Conservation (phyloP, 768 basidiomycete genomes). For the Naganishia vaughanmartiniae region DNA sequence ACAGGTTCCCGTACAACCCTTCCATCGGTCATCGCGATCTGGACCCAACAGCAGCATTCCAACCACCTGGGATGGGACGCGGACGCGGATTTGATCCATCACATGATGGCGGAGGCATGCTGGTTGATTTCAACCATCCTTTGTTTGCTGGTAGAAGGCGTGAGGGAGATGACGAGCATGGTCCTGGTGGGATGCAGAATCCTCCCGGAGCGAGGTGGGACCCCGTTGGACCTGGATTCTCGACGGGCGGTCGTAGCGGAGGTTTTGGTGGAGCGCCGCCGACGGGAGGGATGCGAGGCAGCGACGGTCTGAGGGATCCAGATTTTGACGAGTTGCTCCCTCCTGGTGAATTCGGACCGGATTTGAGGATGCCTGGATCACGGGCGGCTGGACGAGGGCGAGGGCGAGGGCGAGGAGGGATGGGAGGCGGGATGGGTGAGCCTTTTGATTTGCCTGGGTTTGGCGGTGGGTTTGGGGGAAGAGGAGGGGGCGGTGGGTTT, state of each 20-base stretch:
- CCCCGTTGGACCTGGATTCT: conserved; percentile 46
- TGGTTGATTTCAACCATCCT: conserved; percentile 49
- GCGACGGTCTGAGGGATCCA: conserved; percentile 39
- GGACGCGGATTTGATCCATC: neutral
- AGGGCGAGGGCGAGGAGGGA: conserved; percentile 1
- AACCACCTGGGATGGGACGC: conserved; percentile 33
- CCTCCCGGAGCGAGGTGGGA: conserved; percentile 52
- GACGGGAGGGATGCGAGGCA: conserved; percentile 41
- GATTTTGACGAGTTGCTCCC: conserved; percentile 48
- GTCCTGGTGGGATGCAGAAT: conserved; percentile 48
- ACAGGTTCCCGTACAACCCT: conserved; percentile 34
- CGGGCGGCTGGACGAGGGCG: neutral
- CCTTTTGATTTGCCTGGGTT: neutral
- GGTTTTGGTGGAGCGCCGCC: conserved; percentile 42
- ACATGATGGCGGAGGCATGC: conserved; percentile 46
- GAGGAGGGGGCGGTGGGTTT: conserved; percentile 7
- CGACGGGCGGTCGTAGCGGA: conserved; percentile 16
- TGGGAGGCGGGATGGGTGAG: conserved; percentile 8
- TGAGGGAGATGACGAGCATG: conserved; percentile 31
- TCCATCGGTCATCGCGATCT: conserved; percentile 48
- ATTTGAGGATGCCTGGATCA: conserved; percentile 38
- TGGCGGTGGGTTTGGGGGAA: neutral
- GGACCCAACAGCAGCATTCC: conserved; percentile 41
- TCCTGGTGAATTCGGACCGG: conserved; percentile 49
- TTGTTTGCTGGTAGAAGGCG: conserved; percentile 44